Evolutionary conservation across 257 asterid species (phyloP).

Genomic region (Anisodus acutangulus): DNA sequence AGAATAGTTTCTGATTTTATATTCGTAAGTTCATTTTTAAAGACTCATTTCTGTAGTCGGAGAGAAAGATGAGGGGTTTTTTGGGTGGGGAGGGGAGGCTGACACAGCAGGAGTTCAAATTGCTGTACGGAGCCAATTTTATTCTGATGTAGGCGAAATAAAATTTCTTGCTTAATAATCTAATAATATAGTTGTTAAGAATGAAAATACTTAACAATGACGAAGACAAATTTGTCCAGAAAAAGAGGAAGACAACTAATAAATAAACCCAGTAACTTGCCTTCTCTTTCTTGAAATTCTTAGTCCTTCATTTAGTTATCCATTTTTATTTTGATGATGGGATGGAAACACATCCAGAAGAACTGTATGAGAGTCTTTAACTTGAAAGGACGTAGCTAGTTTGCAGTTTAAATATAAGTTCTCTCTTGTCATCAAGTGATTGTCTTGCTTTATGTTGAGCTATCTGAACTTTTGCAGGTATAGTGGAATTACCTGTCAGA

Average conservation of each 20-base stretch:
- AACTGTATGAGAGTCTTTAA: neutral
- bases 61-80: neutral
- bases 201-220: neutral
- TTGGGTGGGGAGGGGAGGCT: neutral
- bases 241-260: neutral
- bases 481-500: constrained; percentile 87
- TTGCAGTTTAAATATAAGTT: neutral
- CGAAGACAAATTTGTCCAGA: neutral
- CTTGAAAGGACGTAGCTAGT: neutral
- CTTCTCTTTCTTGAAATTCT: constrained; percentile 7
- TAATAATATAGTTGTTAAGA: constrained; percentile 5
- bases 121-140: neutral
- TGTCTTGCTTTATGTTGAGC: constrained; percentile 27
- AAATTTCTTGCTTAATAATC: neutral
- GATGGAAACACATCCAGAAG: constrained; percentile 8
- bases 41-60: neutral
- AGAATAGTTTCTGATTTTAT: constrained; percentile 10
- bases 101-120: neutral
- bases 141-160: neutral
- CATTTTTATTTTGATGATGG: neutral
- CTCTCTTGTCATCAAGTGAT: constrained; percentile 8
- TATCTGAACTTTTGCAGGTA: constrained; percentile 60
- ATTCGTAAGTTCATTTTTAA: constrained; percentile 6
- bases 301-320: neutral
- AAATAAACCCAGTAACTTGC: neutral